Evolutionary conservation across 441 rosid species (phyloP), one percentile per base, ranked within the genome.

Genomic region (Caryocar brasiliense): DNA sequence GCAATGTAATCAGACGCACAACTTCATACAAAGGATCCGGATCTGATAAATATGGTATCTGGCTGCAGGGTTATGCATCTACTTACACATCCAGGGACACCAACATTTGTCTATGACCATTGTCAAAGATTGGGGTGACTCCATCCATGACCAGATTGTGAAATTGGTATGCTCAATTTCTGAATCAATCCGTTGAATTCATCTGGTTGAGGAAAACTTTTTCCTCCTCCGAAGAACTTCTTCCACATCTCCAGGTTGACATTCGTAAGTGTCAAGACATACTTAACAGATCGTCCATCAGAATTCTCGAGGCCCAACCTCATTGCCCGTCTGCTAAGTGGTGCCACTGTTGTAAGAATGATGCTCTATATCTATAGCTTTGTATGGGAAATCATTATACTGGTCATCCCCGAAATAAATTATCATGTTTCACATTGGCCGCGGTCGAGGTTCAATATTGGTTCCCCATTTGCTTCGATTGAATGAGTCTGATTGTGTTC

Each of bases 31-130:
- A n/a, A n/a, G n/a, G n/a, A n/a, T n/a, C n/a, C n/a, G n/a, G n/a
- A n/a, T n/a, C n/a, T n/a, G n/a, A n/a, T n/a, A n/a, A n/a, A n/a
- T n/a, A 9, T 20, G 30, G 47, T 51, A 59, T 39, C 46, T n/a
- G n/a, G n/a, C 26, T 52, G 26, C 77, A 85, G 95, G 96, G 95
- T 9, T 90, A 86, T 61, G 80, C 92, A 17, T 90, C 73, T 82
- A 66, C 86, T 86, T 45, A 82, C 92, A 25, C 96, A 90, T 67
- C 96, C 98, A 1, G 96, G 98, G 45, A 82, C 78, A 9, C 96
- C 98, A 1, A 19, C 79, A 3, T 91, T 91, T 25, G 83, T 86
- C 65, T 85, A 85, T 27, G 98, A 91, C 61, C 96, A 91, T 61
- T 81, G n/a, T 85, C 37, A 85, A 70, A 21, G 91, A 85, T 40